Base-by-base conservation (phyloP, 2,329 filamentous ascomycete species). In the Microthyrium microscopicum region DNA sequence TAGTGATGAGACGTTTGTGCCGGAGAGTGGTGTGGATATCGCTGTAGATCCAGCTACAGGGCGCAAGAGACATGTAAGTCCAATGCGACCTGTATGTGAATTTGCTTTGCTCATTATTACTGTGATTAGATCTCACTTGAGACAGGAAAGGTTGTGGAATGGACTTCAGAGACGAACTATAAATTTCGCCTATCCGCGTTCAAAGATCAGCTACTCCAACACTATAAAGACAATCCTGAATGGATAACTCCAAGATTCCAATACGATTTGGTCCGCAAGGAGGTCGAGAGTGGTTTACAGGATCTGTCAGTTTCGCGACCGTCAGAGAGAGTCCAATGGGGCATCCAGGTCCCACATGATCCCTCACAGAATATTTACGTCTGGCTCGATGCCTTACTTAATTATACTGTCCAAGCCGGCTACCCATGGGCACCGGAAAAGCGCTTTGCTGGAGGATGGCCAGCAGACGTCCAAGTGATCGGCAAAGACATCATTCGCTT, bases 401-500 rank as follows among this genome's bases (percentile, higher is more conserved):
- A 94, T 54, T 98, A 98, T 52, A 58, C 89, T 33, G 93, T 85
- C 12, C 82, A 77, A 41, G 71, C 83, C 2, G 84, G 87, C 11
- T 95, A 91, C 49, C 83, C 83, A 21, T 83, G 77, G 72, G 57
- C 72, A 1, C 75, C 79, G 0, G 73, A 73, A 2, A 58, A 66
- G 4, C 71, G 78, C 39, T 53, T 62, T 11, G 59, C 58, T 15
- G 67, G 68, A 31, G 73, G 80, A 17, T 98, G 89, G 87, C 89
- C 89, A 4, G 82, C 83, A 6, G 76, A 98, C 52, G 67, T 89
- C 13, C 89, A 98, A 29, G 73, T 98, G 18, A 77, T 98, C 35
- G 89, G 89, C 31, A 98, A 98, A 56, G 89, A 98, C 52, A 98
- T 98, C 42, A 64, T 92, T 37, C 77, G 65, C 13, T 98, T 98